Conservation (phyloP, 306 rosid species). For the Malus sieversii region DNA sequence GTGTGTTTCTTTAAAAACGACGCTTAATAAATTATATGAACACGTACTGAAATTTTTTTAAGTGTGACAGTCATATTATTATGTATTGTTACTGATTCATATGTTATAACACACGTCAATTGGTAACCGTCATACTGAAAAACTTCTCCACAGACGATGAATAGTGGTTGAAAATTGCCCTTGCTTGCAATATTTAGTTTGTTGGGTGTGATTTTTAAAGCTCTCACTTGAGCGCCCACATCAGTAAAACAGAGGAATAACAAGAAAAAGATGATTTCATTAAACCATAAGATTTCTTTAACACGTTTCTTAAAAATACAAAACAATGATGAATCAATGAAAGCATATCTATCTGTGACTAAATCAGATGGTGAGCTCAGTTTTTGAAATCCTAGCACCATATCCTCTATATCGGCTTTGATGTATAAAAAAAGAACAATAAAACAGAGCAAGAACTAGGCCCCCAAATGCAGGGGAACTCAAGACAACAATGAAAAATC, state of each 20-base stretch:
- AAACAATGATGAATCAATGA: slow-evolving; percentile 15
- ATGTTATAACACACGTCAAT: no score
- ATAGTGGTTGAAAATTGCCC: no score
- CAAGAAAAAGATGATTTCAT: background rate
- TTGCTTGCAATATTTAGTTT: no score
- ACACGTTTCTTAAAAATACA: background rate
- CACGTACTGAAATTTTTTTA: accelerated
- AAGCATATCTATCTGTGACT: slow-evolving; percentile 1
- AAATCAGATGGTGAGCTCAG: slow-evolving; percentile 11
- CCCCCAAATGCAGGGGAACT: slow-evolving; percentile 55
- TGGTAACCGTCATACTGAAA: background rate
- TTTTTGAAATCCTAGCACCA: slow-evolving; percentile 9
- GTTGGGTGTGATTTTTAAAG: no score
- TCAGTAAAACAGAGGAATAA: background rate
- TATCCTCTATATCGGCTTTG: slow-evolving; percentile 24
- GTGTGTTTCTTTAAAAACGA: background rate
- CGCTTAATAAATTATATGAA: background rate
- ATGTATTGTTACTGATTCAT: no score
- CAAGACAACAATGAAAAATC: slow-evolving; percentile 12
- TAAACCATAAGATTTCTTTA: background rate
- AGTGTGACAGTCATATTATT: background rate
- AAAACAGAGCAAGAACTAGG: slow-evolving; percentile 20
- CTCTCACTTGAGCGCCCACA: background rate
- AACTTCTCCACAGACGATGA: background rate
- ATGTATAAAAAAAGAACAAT: slow-evolving; percentile 13